Evolutionary conservation across 495 filamentous ascomycete genomes (phyloP), one percentile per base, ranked within the genome.

Genomic region (Chaetomium cochliodes): DNA sequence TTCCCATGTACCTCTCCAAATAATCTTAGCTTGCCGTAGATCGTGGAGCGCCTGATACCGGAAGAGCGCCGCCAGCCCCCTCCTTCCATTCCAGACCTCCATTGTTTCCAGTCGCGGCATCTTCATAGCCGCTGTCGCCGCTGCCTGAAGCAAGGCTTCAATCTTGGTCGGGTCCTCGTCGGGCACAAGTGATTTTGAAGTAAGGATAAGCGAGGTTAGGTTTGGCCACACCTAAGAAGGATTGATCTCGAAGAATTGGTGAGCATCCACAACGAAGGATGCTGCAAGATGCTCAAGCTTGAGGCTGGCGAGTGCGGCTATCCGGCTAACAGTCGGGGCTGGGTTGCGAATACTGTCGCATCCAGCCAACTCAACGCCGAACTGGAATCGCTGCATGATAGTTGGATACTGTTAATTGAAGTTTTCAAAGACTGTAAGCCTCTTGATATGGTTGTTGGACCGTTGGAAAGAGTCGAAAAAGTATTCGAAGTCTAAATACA

Each of bases 261-360:
- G 73, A 64, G 75, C 70, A 68, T 77, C 74, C 62, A 75, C 72
- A 20, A 77, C 63, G 62, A 75, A 76, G 20, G 74, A 76, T 61
- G 71, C 73, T 46, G 73, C 70, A 52, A 77, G 72, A 55, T 77
- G 71, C 68, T 77, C 73, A 49, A 77, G 74, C 60, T 56, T 42
- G 58, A 77, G 72, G 57, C 71, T 74, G 55, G 68, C 65, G 55
- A 65, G 60, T 22, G 72, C 69, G 59, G 74, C 52, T 42, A 66
- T 67, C 57, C 64, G 67, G 69, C 74, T 62, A 54, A 76, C 66
- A 28, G 46, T 62, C 52, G 61, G 65, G 61, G 55, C n/a, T 68
- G 69, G 67, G 33, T 64, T 70, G 46, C 74, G 69, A 65, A 26
- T 28, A 28, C 23, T 52, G 23, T 28, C 49, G 49, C 49, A 52